Evolutionary conservation across 495 filamentous ascomycete genomes (phyloP).

Genomic region (Lichenothelia convexa): DNA sequence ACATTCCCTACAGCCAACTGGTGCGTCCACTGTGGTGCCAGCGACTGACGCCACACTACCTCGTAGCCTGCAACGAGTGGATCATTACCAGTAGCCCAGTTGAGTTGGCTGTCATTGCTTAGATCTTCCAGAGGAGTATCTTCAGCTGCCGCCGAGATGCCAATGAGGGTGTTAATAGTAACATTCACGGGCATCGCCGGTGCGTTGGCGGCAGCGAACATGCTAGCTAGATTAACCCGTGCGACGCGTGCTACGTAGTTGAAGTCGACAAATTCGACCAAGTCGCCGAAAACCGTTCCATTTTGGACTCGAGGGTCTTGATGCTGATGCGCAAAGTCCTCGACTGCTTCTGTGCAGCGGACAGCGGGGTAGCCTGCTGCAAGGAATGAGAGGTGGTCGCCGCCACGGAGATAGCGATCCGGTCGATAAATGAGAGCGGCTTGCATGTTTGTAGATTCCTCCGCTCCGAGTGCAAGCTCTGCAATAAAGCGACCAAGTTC

Average conservation of each 20-base stretch:
- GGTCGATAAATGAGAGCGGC: constrained; percentile 30
- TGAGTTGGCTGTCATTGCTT: constrained; percentile 27
- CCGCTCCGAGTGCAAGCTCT: constrained; percentile 20
- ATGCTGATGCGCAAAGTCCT: constrained; percentile 36
- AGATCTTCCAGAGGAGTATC: constrained; percentile 12
- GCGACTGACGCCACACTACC: constrained; percentile 31
- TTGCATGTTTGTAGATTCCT: constrained; percentile 19
- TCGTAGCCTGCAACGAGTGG: constrained; percentile 24
- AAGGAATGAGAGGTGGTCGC: constrained; percentile 35
- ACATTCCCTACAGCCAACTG: constrained; percentile 23
- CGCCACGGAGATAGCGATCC: constrained; percentile 33
- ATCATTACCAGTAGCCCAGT: constrained; percentile 22
- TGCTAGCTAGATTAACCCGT: constrained; percentile 29
- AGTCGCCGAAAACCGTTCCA: constrained; percentile 32
- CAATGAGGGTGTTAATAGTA: constrained; percentile 23
- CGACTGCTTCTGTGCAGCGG: constrained; percentile 34
- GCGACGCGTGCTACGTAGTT: constrained; percentile 32
- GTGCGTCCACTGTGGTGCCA: constrained; percentile 28
- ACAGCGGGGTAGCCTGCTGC: constrained; percentile 29
- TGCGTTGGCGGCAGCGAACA: constrained; percentile 30
- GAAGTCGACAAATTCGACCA: constrained; percentile 33
- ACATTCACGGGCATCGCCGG: constrained; percentile 28
- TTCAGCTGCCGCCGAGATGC: constrained; percentile 5
- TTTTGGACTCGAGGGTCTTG: constrained; percentile 29
- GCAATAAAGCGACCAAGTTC: constrained; percentile 34